Evolutionary conservation across 176 grass and related monocot genomes (phyloP), one percentile per base, ranked within the genome.

Genomic region (Oryza brachyantha): DNA sequence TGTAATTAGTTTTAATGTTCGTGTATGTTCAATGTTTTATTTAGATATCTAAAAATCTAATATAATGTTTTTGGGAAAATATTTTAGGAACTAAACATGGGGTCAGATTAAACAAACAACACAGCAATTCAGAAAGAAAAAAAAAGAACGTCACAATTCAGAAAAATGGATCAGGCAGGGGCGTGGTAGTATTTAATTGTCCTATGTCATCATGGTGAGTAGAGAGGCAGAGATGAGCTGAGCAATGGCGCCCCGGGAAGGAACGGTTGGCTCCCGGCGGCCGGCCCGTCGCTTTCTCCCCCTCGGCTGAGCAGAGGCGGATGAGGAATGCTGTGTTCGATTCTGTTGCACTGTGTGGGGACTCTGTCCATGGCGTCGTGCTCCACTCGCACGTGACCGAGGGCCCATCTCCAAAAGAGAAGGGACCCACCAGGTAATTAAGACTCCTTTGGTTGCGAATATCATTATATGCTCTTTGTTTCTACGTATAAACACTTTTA

Each of bases 261-360:
- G 25, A 37, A 64, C 14, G 29, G 24, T 9, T 45, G 85, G 85
- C 59, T 78, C 0, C 0, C 21, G 2, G 34, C 21, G 40, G 3
- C 72, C 72, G 0, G 64, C 64, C 40, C 72, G 58, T 87, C 85
- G 66, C 65, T 37, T 41, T 66, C 75, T n/a, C 11, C 9, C 10
- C 4, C 40, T 61, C 14, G 13, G 16, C 4, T 19, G 26, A 21
- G 2, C 19, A 8, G 8, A 22, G 37, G 69, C 62, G 13, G 22
- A 13, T 0, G 7, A 26, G 22, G 22, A 68, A 13, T 24, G 29
- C 17, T 24, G 22, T 19, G 52, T 38, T 13, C 50, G 79, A 64
- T 68, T 81, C 64, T 22, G 84, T 29, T 66, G 68, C 46, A 50
- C 16, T 50, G 17, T 50, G 46, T 50, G 45, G 5, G 4, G 17